phyloP scores from a whole-genome alignment of 352 stramenopile genomes.

The Pythium utonaiense region DNA sequence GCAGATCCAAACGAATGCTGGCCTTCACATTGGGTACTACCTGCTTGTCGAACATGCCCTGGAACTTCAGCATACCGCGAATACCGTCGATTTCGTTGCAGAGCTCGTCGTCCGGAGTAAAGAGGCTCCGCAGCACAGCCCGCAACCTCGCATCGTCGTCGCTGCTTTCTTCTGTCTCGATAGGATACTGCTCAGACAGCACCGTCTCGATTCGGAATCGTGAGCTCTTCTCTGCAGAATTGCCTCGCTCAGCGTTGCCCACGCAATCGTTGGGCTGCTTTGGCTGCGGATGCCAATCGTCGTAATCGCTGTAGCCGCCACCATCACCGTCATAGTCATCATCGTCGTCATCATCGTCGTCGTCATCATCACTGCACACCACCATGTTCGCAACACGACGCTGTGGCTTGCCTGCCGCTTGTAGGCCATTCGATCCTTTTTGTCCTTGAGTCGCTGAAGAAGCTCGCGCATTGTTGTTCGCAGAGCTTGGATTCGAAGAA shows the following conservation, averaged over 20 bases:
- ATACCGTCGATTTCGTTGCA: constrained; percentile 56
- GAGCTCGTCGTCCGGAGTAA: constrained; percentile 59
- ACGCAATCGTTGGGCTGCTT: not conserved
- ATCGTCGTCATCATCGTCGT: constrained; percentile 52
- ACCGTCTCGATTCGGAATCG: constrained; percentile 27
- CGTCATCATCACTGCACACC: constrained; percentile 63
- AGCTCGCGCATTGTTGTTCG: not conserved
- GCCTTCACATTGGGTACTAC: constrained; percentile 70
- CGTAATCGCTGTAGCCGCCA: constrained; percentile 29
- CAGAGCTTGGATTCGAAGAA: not conserved
- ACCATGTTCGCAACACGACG: constrained; percentile 34
- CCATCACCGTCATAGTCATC: constrained; percentile 31
- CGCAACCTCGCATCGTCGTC: constrained; percentile 60
- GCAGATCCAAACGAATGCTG: constrained; percentile 58
- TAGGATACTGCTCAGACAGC: constrained; percentile 42
- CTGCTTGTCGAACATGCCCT: constrained; percentile 34
- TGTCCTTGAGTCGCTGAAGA: not conserved
- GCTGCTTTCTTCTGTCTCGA: constrained; percentile 36
- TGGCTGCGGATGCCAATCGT: constrained; percentile 17
- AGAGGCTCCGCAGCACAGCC: constrained; percentile 69
- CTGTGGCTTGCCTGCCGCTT: constrained; percentile 3
- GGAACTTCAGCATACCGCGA: constrained; percentile 58
- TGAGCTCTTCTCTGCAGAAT: constrained; percentile 1
- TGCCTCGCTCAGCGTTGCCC: not conserved
- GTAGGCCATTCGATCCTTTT: not conserved